Evolutionary conservation across 345 rosid genomes (phyloP).

Genomic region (Euphorbia lathyris): DNA sequence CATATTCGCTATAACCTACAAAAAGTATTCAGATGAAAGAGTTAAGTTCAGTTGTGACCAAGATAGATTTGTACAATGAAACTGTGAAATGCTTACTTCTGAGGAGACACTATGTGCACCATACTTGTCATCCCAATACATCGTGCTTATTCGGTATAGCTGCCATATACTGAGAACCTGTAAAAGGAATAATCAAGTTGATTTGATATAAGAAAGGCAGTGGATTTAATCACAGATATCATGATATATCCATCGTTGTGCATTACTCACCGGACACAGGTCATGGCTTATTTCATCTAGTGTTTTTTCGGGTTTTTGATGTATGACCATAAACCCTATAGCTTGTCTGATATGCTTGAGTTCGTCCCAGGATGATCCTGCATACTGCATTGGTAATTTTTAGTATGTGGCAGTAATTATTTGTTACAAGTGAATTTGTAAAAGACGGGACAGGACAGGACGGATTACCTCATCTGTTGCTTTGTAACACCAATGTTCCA

Average conservation of each 20-base stretch:
- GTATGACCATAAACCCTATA: constrained; percentile 91
- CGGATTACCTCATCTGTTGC: constrained; percentile 86
- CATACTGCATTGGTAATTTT: constrained; percentile 52
- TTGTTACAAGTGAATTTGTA: constrained; percentile 12
- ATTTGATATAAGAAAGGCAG: constrained; percentile 11
- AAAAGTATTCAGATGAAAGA: not conserved
- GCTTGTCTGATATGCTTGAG: constrained; percentile 95
- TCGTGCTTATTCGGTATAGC: constrained; percentile 79
- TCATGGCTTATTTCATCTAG: constrained; percentile 90
- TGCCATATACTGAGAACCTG: constrained; percentile 93
- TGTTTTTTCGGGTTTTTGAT: constrained; percentile 88
- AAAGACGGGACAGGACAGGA: constrained; percentile 1
- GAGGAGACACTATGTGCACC: constrained; percentile 85
- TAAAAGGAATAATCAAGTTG: not conserved
- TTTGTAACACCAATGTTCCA: constrained; percentile 92
- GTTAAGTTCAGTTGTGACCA: constrained; percentile 7
- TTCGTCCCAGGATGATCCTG: constrained; percentile 94
- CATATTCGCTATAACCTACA: constrained; percentile 83
- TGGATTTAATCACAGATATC: not conserved
- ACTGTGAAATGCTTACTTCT: constrained; percentile 57
- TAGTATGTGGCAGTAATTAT: constrained; percentile 3
- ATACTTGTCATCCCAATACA: constrained; percentile 99
- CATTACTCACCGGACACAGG: constrained; percentile 74
- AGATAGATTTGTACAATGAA: constrained; percentile 22
- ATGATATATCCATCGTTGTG: not conserved